Base-by-base conservation (phyloP, 331 rosid species). In the Telfairia occidentalis region DNA sequence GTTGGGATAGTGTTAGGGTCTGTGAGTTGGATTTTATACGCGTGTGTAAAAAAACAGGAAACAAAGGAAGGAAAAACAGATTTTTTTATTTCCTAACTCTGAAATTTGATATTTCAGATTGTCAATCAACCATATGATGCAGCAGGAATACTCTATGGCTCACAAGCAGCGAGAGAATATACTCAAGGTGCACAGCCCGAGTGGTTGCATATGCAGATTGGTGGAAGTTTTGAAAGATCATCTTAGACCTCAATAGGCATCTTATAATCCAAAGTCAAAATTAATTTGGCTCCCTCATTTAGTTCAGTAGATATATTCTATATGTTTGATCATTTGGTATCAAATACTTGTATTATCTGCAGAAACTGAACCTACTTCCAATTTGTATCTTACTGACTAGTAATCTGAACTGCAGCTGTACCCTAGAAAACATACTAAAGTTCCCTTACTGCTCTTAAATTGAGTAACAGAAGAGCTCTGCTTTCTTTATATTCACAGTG, bases 191-290 rank as follows among this genome's bases (percentile, higher is more conserved):
- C 87, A 46, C 96, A 88, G 9, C 79, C 89, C 2, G 96, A 90
- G 75, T 92, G 96, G 96, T 80, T 91, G 71, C 97, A 95, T 79
- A 95, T 95, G 97, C 97, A 95, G 83, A 76, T 87, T 28, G 87
- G 91, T 76, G 92, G 90, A 79, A 80, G 85, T 82, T 88, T 88
- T 32, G 89, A 87, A 80, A 82, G 97, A 81, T 75, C 92, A 74
- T 77, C 89, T 63, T 92, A 82, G 83, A 54, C 35, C 35, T 70
- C 71, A 72, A 58, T 23, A 58, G 30, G 63, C 76, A 29, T 28
- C 60, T 32, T 28, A 30, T 48, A 48, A 29, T 49, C 29, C 3
- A 70, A 16, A 26, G 58, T 70, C 75, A 45, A 45, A 29, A 45
- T 45, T 46, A 30, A 46, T 70, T 70, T 70, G 26, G 58, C 75